Evolutionary conservation across 768 basidiomycete genomes (phyloP), one percentile per base, ranked within the genome.

Genomic region (Auriscalpium orientale): DNA sequence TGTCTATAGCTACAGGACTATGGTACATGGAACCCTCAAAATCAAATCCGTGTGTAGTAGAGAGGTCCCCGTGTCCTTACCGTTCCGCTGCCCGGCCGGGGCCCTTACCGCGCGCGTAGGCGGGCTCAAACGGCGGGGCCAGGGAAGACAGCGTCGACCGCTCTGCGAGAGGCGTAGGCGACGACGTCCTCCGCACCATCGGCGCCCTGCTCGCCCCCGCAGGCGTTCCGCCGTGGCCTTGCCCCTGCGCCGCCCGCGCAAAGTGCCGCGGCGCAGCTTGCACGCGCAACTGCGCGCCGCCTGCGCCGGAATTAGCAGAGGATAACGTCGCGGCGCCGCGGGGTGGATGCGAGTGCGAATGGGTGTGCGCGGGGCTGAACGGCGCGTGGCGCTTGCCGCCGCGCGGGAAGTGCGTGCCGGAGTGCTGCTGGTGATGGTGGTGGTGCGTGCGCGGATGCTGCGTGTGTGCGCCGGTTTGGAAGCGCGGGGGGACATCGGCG

Each of bases 101-200:
- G 15, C 20, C 47, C 16, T 59, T 59, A 44, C 54, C 51, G n/a
- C 59, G 59, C 21, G 49, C 66, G 21, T 58, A 66, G 2, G 67
- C 71, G 2, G 80, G 81, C 61, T 83, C 81, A 53, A 83, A 83
- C 15, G 80, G 76, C 4, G 75, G 71, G 2, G 81, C 82, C 40
- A 74, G 77, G 56, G 77, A 76, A 10, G 81, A 82, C n/a, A 82
- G 64, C 12, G 68, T 76, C 8, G 78, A 79, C 3, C 45, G 58
- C 40, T 53, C 57, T 28, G 49, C 47, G 8, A 43, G 61, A 7
- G 44, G 54, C 20, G 58, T 59, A 37, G 56, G 58, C 40, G 58
- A 58, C 33, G 57, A 60, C 38, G 51, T 57, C 48, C 49, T 60
- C 56, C 38, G 62, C 53, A 15, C 55, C 38, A 12, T 56, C 40